Conservation (phyloP, 1,284 basidiomycete species). For the Heterobasidion irregulare region DNA sequence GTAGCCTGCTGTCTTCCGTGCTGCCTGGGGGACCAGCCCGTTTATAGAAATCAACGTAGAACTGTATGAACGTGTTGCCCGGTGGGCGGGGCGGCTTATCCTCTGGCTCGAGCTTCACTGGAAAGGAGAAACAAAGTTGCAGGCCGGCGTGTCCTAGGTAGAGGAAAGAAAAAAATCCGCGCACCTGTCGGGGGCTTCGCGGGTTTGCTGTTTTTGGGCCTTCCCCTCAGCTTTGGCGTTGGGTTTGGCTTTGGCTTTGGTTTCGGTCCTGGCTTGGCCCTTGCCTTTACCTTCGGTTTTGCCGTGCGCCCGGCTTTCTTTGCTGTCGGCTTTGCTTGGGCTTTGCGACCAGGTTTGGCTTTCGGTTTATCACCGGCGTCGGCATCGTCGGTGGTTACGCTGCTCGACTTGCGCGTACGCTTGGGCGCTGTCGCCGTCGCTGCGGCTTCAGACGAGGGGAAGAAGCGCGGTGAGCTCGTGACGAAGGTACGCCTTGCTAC, state of each 20-base stretch:
- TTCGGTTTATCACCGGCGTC: background rate
- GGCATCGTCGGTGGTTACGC: background rate
- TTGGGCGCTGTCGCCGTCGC: background rate
- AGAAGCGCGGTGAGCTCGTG: constrained; percentile 1
- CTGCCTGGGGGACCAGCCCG: background rate
- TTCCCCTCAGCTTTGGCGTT: background rate
- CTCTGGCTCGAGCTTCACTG: background rate
- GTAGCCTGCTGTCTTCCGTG: background rate
- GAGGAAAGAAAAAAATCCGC: background rate
- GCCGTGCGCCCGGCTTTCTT: background rate
- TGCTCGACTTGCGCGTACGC: background rate
- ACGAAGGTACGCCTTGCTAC: background rate
- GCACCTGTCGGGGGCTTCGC: background rate
- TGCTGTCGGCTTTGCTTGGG: background rate
- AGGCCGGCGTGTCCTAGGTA: no score
- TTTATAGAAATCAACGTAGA: background rate
- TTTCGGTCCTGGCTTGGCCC: background rate
- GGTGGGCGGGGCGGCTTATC: constrained; percentile 3
- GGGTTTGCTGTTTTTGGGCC: background rate
- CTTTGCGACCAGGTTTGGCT: background rate
- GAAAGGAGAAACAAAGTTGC: no score
- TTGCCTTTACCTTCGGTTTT: no score
- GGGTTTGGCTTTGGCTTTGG: background rate
- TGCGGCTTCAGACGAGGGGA: background rate
- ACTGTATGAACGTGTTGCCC: background rate